These are phyloP conservation scores for Corylus avellana DNA, from an alignment of 306 rosid genomes.

Conservation along the genomic window DNA sequence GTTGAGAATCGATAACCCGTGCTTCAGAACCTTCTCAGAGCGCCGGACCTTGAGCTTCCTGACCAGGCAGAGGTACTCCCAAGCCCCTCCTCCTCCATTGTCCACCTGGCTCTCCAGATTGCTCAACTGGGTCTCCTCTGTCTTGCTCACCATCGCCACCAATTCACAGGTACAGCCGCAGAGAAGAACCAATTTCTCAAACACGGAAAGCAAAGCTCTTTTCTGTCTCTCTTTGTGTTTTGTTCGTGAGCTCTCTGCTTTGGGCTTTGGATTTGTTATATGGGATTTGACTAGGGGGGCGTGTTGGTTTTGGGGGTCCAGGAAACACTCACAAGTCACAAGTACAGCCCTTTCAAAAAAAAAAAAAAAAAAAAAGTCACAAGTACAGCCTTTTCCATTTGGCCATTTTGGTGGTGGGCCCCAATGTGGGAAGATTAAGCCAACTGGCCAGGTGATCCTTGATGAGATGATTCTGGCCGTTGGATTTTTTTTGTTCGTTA, in stretches of 20 bases:
- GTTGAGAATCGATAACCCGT: constrained; percentile 84
- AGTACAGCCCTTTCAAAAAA: not conserved
- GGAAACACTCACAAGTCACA: not conserved
- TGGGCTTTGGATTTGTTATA: not conserved
- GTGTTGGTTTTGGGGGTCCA: not conserved
- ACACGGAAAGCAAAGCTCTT: not conserved
- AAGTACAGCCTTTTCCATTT: not conserved
- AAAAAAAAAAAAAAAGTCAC: too few species aligned
- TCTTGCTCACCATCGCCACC: constrained; percentile 76
- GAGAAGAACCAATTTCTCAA: too few species aligned
- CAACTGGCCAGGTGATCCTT: not conserved
- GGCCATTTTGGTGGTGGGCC: not conserved
- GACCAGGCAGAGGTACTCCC: constrained; percentile 84
- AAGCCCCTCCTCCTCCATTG: constrained; percentile 97
- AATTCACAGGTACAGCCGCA: constrained; percentile 20
- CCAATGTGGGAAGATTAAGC: not conserved
- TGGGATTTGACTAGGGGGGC: not conserved
- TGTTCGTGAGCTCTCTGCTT: not conserved
- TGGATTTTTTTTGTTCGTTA: not conserved
- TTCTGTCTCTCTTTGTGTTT: not conserved
- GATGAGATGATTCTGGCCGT: not conserved
- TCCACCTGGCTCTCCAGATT: constrained; percentile 90
- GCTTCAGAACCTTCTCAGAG: constrained; percentile 76
- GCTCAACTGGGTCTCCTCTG: constrained; percentile 73
- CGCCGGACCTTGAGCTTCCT: constrained; percentile 90